Evolutionary conservation across 306 rosid genomes (phyloP).

Genomic region (Dalbergia oliveri): DNA sequence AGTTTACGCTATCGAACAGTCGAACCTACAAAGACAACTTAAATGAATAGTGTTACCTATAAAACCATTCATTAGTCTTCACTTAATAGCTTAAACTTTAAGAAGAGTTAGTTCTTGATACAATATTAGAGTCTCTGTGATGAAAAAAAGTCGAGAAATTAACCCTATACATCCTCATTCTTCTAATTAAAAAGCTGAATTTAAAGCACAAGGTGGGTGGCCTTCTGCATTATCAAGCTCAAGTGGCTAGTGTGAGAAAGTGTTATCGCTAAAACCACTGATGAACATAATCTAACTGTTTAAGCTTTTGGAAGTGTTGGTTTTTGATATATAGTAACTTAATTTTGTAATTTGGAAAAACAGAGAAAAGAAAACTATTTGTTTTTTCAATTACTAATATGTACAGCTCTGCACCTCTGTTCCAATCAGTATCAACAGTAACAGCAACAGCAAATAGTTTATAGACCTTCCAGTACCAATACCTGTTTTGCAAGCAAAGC

Average conservation of each 20-base stretch:
- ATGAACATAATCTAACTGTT: not conserved
- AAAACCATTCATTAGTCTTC: not conserved
- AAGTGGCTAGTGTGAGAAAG: not conserved
- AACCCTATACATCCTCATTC: not conserved
- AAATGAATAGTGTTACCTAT: not conserved
- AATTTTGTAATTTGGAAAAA: constrained; percentile 23
- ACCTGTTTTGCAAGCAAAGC: constrained; percentile 86
- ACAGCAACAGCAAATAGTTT: not conserved
- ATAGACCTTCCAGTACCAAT: constrained; percentile 35
- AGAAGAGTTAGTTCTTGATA: not conserved
- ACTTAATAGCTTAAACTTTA: not conserved
- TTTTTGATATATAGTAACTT: not conserved
- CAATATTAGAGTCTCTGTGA: not conserved
- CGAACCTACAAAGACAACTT: constrained; percentile 68
- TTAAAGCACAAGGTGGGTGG: not conserved
- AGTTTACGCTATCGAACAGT: constrained; percentile 76
- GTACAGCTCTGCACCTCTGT: not conserved
- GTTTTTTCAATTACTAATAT: constrained; percentile 11
- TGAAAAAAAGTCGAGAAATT: not conserved
- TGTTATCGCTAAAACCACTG: not conserved
- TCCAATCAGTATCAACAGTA: constrained; percentile 14
- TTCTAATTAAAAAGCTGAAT: not conserved
- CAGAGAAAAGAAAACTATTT: constrained; percentile 13
- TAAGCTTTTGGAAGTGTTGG: not conserved
- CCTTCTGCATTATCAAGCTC: not conserved